Evolutionary conservation across 1,284 basidiomycete genomes (phyloP).

Genomic region (Blastosporella zonata): DNA sequence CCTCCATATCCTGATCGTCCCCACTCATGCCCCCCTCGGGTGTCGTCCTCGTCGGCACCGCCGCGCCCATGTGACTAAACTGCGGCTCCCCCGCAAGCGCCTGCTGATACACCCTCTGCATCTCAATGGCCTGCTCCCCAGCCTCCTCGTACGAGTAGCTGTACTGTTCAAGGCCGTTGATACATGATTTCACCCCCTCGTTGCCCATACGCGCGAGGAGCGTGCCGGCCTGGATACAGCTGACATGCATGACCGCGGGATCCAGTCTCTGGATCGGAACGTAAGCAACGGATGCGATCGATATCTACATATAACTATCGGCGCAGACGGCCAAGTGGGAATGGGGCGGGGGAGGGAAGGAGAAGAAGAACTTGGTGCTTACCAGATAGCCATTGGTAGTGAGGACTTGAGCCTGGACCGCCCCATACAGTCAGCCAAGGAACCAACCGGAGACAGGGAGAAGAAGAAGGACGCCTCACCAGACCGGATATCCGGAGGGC

Average conservation of each 20-base stretch:
- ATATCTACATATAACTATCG: neutral
- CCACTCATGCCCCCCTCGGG: conserved; percentile 21
- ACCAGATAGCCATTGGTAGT: conserved; percentile 84
- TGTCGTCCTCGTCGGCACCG: conserved; percentile 32
- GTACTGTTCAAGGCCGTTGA: conserved; percentile 85
- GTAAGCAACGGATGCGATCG: conserved; percentile 8
- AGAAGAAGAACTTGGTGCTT: conserved; percentile 18
- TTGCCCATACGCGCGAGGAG: conserved; percentile 80
- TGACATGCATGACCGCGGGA: conserved; percentile 82
- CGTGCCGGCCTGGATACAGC: conserved; percentile 78
- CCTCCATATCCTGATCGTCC: conserved; percentile 27
- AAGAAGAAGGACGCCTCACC: conserved; percentile 37
- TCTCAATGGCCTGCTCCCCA: conserved; percentile 72
- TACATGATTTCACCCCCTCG: conserved; percentile 78
- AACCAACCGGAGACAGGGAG: neutral
- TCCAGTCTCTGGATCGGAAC: conserved; percentile 56
- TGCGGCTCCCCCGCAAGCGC: conserved; percentile 48
- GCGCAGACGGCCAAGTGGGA: conserved; percentile 3
- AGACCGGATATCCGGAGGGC: conserved; percentile 85
- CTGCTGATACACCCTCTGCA: conserved; percentile 51
- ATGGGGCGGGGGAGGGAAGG: conserved; percentile 1
- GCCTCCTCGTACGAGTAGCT: conserved; percentile 83
- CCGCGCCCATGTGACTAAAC: conserved; percentile 52
- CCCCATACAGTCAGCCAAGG: conserved; percentile 9
- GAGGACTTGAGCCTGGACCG: conserved; percentile 65